Evolutionary conservation across 108 stramenopile genomes (phyloP), one percentile per base, ranked within the genome.

Genomic region (Discostella stelligeroides): DNA sequence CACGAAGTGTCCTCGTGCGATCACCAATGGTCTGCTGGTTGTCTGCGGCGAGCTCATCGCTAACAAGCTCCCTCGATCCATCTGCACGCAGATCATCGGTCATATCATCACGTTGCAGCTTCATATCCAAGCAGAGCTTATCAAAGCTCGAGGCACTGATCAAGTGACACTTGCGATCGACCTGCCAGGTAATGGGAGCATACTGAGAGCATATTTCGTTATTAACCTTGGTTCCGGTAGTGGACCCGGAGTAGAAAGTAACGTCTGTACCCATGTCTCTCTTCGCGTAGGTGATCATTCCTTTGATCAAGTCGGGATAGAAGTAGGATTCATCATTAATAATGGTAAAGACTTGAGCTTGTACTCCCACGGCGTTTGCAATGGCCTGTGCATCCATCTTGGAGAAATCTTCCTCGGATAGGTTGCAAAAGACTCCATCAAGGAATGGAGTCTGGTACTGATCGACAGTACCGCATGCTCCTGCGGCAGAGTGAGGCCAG

Each of bases 121-220:
- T 78, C 88, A 87, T 89, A 29, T 85, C 84, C 13, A 54, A 53
- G 30, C 88, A 89, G 48, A 89, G 54, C 83, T 89, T 86, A 63
- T 89, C 88, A 54, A 89, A 86, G 27, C 81, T 69, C 7, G 86
- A 87, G 30, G 88, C 88, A 40, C 79, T 81, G 54, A 87, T 84
- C 65, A 84, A 28, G 79, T 87, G 86, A 63, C 88, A 89, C 67
- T 85, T 84, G 63, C 84, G 86, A 71, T 89, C 86, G 0, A 89
- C 88, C 50, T 89, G 86, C 88, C 88, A 89, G 58, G 88, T 87
- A 60, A 87, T 85, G 38, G 82, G 84, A 27, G 85, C 25, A 63
- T 86, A 89, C 47, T 57, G 66, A 10, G 88, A 86, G 75, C 86
- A 85, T 39, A 82, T 50, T n/a, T 67, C 65, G 60, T 85, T 86